phyloP scores from a whole-genome alignment of 495 filamentous ascomycete genomes.

The Glarea lozoyensis region DNA sequence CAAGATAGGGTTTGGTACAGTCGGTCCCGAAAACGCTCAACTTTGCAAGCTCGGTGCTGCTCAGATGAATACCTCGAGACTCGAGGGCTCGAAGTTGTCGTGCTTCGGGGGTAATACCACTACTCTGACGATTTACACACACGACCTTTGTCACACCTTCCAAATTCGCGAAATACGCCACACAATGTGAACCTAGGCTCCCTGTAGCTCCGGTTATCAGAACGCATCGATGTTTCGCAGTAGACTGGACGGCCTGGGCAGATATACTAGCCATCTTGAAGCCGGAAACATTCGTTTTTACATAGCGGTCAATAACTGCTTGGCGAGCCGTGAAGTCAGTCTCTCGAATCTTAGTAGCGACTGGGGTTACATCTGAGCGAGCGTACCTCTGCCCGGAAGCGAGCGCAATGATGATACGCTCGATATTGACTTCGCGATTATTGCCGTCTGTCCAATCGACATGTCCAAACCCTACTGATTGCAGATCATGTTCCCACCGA shows the following conservation, averaged over 20 bases:
- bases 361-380: conserved; percentile 9
- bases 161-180: conserved; percentile 26
- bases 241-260: neutral
- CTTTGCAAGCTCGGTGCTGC: conserved; percentile 23
- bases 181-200: conserved; percentile 39
- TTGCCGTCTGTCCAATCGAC: conserved; percentile 41
- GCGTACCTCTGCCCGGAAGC: too few relatives aligned
- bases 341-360: too few relatives aligned
- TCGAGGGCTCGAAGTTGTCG: conserved; percentile 33
- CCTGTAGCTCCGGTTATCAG: conserved; percentile 47
- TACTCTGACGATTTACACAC: conserved; percentile 39
- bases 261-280: conserved; percentile 13
- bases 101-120: conserved; percentile 11
- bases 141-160: conserved; percentile 28
- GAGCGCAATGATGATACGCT: conserved; percentile 24
- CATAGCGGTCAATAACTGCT: conserved; percentile 24
- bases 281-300: conserved; percentile 20
- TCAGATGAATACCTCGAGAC: conserved; percentile 28
- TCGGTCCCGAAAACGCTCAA: conserved; percentile 39
- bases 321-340: too few relatives aligned
- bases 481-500: conserved; percentile 31
- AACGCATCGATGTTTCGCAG: conserved; percentile 16
- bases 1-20: conserved; percentile 32
- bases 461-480: conserved; percentile 33
- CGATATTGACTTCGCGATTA: conserved; percentile 29